Conservation (phyloP, 371 early-diverging fungal genomes). For the Syncephalastrum sp. region DNA sequence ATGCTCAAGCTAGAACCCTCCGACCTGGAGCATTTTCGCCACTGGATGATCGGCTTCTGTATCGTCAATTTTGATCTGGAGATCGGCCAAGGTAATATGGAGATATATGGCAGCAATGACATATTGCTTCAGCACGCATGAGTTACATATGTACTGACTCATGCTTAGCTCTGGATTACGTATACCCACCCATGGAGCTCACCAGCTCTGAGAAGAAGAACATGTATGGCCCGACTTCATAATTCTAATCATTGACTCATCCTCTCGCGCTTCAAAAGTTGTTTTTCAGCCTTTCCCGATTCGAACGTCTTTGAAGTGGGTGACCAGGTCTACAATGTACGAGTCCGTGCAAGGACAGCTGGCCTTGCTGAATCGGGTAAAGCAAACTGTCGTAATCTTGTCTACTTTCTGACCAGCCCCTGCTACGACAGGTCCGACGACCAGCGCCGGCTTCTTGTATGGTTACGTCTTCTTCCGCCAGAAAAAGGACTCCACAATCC, state of each 20-base stretch:
- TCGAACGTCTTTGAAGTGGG: slow-evolving; percentile 90
- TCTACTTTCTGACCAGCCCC: slow-evolving; percentile 10
- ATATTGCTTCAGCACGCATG: not conserved
- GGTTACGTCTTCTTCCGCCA: slow-evolving; percentile 96
- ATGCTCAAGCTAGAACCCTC: slow-evolving; percentile 33
- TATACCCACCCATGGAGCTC: slow-evolving; percentile 83
- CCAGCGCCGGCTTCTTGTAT: slow-evolving; percentile 77
- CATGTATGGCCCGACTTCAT: slow-evolving; percentile 51
- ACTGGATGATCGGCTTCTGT: slow-evolving; percentile 88
- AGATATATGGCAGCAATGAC: no score
- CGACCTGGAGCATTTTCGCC: slow-evolving; percentile 59
- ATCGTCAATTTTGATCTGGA: slow-evolving; percentile 95
- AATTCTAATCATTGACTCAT: not conserved
- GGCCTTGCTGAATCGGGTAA: slow-evolving; percentile 63
- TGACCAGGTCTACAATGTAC: slow-evolving; percentile 88
- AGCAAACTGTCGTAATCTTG: slow-evolving; percentile 6
- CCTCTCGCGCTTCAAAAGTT: slow-evolving; percentile 38
- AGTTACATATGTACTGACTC: not conserved
- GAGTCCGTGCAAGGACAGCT: slow-evolving; percentile 71
- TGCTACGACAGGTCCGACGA: slow-evolving; percentile 50
- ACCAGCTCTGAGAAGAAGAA: slow-evolving; percentile 76
- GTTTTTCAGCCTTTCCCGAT: slow-evolving; percentile 96
- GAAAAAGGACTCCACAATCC: slow-evolving; percentile 77
- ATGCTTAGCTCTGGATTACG: slow-evolving; percentile 70
- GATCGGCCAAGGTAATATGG: slow-evolving; percentile 78